Evolutionary conservation across 1,284 basidiomycete species (phyloP).

Genomic region (Malassezia globosa): DNA sequence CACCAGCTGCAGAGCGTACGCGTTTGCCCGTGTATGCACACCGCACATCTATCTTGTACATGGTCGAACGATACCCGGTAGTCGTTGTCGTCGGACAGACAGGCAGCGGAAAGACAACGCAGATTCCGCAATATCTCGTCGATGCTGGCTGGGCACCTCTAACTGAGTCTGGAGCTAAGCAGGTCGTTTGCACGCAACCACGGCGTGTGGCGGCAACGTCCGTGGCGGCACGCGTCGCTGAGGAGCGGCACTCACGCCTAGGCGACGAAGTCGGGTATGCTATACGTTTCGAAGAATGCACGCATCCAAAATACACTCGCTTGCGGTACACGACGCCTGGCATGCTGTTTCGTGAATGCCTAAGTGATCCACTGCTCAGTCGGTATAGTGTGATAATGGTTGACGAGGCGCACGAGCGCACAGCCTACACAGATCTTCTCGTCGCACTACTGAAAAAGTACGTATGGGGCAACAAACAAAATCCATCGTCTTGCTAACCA

Average conservation of each 20-base stretch:
- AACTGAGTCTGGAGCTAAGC: conserved; percentile 22
- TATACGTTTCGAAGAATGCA: conserved; percentile 48
- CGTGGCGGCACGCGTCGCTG: conserved; percentile 47
- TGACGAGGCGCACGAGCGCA: conserved; percentile 50
- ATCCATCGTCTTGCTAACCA: neutral
- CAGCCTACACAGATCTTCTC: conserved; percentile 48
- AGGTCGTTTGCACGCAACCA: conserved; percentile 47
- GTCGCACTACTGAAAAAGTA: conserved; percentile 51
- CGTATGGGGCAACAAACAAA: neutral
- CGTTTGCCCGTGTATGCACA: conserved; percentile 77
- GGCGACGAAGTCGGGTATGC: conserved; percentile 63
- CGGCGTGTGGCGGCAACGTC: conserved; percentile 46
- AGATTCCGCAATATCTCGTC: conserved; percentile 83
- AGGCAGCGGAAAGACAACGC: conserved; percentile 38
- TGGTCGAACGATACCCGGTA: conserved; percentile 69
- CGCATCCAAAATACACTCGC: conserved; percentile 36
- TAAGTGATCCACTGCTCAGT: conserved; percentile 33
- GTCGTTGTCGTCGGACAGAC: conserved; percentile 56
- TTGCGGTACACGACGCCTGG: conserved; percentile 45
- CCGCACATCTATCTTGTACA: conserved; percentile 66
- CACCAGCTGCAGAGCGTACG: conserved; percentile 50
- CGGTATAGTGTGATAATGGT: conserved; percentile 48
- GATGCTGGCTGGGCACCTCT: conserved; percentile 58
- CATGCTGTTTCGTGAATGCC: conserved; percentile 33
- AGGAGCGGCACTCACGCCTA: conserved; percentile 51